Conservation (phyloP, 2,329 filamentous ascomycete genomes). For the Metarhizium rileyi region DNA sequence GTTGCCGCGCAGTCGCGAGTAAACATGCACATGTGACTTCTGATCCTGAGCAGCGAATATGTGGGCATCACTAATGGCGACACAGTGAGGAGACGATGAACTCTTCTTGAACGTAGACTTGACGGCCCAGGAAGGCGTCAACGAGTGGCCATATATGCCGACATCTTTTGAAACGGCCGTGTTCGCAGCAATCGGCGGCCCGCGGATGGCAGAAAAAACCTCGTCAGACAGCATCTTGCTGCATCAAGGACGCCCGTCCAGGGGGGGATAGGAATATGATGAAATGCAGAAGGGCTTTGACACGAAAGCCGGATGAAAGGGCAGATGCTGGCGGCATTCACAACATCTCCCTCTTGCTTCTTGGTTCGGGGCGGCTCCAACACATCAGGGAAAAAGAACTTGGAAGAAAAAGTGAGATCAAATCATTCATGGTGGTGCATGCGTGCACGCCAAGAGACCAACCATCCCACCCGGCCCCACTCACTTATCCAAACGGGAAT, state of each 20-base stretch:
- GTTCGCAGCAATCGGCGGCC: conserved; percentile 48
- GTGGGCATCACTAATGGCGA: conserved; percentile 73
- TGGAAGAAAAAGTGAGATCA: background rate
- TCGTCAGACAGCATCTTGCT: conserved; percentile 47
- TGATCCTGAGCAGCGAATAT: conserved; percentile 86
- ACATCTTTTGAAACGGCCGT: conserved; percentile 65
- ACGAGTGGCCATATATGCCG: conserved; percentile 76
- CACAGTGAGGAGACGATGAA: conserved; percentile 64
- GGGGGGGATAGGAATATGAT: background rate
- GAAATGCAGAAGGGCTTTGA: too few species aligned
- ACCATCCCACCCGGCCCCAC: too few species aligned
- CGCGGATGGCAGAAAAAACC: conserved; percentile 49
- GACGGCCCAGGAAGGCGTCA: conserved; percentile 67
- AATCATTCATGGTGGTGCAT: too few species aligned
- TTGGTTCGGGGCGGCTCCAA: background rate
- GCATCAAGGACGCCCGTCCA: background rate
- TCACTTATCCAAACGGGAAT: too few species aligned
- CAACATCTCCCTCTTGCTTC: background rate
- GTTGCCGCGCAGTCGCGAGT: conserved; percentile 71
- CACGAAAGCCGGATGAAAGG: background rate
- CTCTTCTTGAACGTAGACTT: conserved; percentile 85
- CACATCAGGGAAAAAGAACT: background rate
- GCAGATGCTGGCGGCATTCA: background rate
- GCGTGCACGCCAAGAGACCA: too few species aligned
- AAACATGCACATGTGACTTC: conserved; percentile 89